phyloP scores from a whole-genome alignment of 2,329 filamentous ascomycete species.

The Diaporthe sp. region DNA sequence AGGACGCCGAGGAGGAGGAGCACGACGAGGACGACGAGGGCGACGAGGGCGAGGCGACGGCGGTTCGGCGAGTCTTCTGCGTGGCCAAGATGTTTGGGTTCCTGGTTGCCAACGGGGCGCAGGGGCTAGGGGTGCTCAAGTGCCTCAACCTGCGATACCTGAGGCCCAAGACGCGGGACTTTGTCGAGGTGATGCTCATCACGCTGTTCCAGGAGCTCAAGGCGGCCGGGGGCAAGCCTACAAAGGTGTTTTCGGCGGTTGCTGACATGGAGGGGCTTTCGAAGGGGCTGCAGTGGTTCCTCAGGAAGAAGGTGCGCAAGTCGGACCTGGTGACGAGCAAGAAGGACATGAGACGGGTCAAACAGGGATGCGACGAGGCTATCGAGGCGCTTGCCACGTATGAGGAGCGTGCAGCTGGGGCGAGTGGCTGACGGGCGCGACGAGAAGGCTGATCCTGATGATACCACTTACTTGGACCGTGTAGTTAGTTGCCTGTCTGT shows the following conservation, averaged over 20 bases:
- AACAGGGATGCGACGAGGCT: constrained; percentile 61
- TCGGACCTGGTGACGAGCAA: constrained; percentile 68
- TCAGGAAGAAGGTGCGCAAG: constrained; percentile 80
- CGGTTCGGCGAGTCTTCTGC: constrained; percentile 65
- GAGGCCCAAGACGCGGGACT: constrained; percentile 80
- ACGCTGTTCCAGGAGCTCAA: constrained; percentile 74
- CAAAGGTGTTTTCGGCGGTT: constrained; percentile 75
- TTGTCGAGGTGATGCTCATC: constrained; percentile 85
- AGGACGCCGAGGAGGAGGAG: constrained; percentile 70
- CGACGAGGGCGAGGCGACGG: constrained; percentile 65
- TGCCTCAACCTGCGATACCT: constrained; percentile 84
- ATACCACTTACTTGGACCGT: background rate
- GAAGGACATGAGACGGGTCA: constrained; percentile 63
- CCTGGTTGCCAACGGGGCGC: constrained; percentile 60
- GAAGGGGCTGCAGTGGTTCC: constrained; percentile 82
- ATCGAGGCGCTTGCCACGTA: constrained; percentile 52
- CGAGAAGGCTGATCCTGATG: background rate
- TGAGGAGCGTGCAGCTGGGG: constrained; percentile 35
- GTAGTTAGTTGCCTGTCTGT: background rate
- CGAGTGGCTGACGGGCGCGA: background rate
- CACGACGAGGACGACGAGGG: constrained; percentile 63
- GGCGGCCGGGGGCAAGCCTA: constrained; percentile 59
- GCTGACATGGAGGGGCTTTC: constrained; percentile 77
- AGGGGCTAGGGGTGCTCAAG: constrained; percentile 68
- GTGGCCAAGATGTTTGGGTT: constrained; percentile 68